These are phyloP conservation scores for Nannizziopsis arthrosporioides DNA, from an alignment of 2,329 filamentous ascomycete genomes.

Conservation along the genomic window DNA sequence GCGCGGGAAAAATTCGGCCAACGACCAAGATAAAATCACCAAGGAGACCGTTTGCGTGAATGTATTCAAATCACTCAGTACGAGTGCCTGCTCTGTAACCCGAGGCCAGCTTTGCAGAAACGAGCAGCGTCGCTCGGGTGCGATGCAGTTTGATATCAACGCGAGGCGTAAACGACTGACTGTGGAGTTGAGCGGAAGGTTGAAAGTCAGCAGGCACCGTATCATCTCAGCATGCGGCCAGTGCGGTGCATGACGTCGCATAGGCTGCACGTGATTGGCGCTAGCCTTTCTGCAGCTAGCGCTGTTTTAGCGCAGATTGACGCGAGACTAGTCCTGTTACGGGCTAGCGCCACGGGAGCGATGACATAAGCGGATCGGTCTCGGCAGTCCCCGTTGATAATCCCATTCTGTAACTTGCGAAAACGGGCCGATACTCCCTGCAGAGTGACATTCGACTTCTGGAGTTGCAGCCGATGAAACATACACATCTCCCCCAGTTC, in stretches of 20 bases:
- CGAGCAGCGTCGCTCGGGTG: background rate
- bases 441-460: conserved; percentile 7
- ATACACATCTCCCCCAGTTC: background rate
- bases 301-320: background rate
- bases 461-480: conserved; percentile 10
- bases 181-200: background rate
- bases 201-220: background rate
- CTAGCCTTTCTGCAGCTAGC: conserved; percentile 1
- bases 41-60: too few species aligned
- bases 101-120: background rate
- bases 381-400: background rate
- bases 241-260: conserved; percentile 1
- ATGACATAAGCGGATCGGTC: conserved; percentile 1
- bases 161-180: background rate
- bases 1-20: too few species aligned
- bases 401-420: background rate
- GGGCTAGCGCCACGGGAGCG: background rate
- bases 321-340: background rate
- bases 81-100: background rate
- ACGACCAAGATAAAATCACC: too few species aligned
- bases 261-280: background rate
- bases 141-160: background rate
- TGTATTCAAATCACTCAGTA: too few species aligned
- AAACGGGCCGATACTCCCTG: conserved; percentile 7
- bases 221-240: too few species aligned